These are phyloP conservation scores for Salicornia ramosissima DNA, from an alignment of 148 eudicot genomes.

Conservation along the genomic window DNA sequence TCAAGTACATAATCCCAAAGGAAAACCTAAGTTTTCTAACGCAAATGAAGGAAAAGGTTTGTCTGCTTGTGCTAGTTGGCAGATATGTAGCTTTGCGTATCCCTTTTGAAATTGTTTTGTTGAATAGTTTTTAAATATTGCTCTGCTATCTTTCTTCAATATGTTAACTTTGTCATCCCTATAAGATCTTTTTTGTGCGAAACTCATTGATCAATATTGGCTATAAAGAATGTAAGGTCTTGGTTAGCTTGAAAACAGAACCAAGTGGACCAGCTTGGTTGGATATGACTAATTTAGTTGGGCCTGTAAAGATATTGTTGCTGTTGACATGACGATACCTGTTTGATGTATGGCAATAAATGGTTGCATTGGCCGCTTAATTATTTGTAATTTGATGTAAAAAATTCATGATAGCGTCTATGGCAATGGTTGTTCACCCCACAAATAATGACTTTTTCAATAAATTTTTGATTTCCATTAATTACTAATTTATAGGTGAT, in stretches of 20 bases:
- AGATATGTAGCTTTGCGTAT: background rate
- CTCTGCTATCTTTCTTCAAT: background rate
- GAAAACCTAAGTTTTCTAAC: conserved; percentile 33
- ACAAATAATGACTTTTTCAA: too few relatives aligned
- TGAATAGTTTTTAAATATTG: background rate
- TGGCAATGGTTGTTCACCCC: too few relatives aligned
- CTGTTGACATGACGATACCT: too few relatives aligned
- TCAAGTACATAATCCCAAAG: conserved; percentile 35
- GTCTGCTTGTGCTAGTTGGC: conserved; percentile 1
- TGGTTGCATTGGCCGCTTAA: too few relatives aligned
- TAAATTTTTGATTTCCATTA: too few relatives aligned
- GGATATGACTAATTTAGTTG: too few relatives aligned
- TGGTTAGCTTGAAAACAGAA: background rate
- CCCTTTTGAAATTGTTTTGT: background rate
- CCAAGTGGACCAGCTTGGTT: background rate
- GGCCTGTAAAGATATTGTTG: too few relatives aligned
- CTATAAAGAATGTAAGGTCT: background rate
- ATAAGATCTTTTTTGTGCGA: too few relatives aligned
- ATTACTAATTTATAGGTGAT: too few relatives aligned
- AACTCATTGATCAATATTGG: background rate
- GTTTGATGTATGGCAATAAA: too few relatives aligned
- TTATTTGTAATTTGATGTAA: too few relatives aligned
- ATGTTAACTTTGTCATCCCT: background rate
- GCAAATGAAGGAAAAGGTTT: conserved; percentile 43
- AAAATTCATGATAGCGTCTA: too few relatives aligned